Conservation (phyloP, 257 asterid genomes). For the Nicotiana knightiana region DNA sequence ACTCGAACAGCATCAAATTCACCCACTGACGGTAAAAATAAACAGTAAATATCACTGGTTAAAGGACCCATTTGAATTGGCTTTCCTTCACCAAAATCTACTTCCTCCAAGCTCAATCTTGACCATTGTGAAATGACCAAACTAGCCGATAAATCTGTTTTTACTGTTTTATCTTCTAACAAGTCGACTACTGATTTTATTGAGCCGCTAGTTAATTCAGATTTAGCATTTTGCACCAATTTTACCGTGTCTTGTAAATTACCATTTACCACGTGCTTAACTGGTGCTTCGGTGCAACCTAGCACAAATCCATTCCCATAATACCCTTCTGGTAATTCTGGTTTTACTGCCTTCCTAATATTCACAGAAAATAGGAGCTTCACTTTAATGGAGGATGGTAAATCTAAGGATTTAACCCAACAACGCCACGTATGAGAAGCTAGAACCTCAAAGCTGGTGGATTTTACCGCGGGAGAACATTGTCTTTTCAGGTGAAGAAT, state of each 20-base stretch:
- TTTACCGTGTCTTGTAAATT: constrained; percentile 45
- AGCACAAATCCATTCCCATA: constrained; percentile 77
- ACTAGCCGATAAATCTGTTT: constrained; percentile 43
- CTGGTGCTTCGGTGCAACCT: constrained; percentile 61
- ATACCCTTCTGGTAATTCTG: constrained; percentile 46
- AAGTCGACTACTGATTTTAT: constrained; percentile 51
- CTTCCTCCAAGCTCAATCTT: constrained; percentile 61
- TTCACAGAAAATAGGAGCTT: constrained; percentile 61
- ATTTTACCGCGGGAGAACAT: constrained; percentile 52
- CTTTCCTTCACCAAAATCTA: constrained; percentile 78
- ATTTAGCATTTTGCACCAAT: constrained; percentile 58
- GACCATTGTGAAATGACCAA: constrained; percentile 86
- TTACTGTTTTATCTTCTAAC: constrained; percentile 35
- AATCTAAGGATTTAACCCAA: constrained; percentile 58
- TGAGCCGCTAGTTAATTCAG: constrained; percentile 22
- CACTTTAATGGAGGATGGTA: constrained; percentile 27
- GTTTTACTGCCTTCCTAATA: constrained; percentile 29
- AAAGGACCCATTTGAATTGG: constrained; percentile 70
- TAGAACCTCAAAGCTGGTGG: constrained; percentile 64
- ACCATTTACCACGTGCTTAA: constrained; percentile 28
- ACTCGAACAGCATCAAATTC: constrained; percentile 46
- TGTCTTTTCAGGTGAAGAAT: constrained; percentile 56
- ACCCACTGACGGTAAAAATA: constrained; percentile 53
- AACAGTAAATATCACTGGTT: constrained; percentile 61
- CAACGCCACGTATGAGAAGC: constrained; percentile 83